Percentiles rank a stretch among this genome's conserved stretches.
These are phyloP conservation scores for Barbarea vulgaris DNA, from an alignment of 345 rosid species.

Conservation along the genomic window DNA sequence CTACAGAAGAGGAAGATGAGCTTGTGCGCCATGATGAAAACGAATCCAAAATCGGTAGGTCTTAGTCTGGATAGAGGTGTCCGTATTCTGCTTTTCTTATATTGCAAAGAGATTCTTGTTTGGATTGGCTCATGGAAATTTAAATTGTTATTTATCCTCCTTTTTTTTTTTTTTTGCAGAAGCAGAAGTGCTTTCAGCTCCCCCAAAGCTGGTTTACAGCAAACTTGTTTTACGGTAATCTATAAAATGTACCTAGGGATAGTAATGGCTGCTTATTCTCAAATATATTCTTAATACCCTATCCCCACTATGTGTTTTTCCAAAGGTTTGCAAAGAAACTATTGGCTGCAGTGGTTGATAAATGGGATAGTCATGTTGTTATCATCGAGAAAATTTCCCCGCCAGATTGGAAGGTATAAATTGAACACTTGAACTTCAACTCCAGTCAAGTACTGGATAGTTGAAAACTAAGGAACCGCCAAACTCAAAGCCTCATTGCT, in stretches of 20 bases:
- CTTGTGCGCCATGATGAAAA: constrained; percentile 61
- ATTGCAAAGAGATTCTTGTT: constrained; percentile 9
- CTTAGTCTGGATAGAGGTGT: background rate
- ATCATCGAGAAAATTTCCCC: constrained; percentile 78
- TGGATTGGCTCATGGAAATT: background rate
- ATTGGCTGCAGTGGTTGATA: constrained; percentile 78
- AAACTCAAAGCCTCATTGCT: constrained; percentile 4
- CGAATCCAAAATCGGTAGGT: constrained; percentile 77
- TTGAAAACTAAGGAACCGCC: background rate
- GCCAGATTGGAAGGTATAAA: constrained; percentile 82
- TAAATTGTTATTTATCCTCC: background rate
- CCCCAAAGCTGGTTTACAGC: constrained; percentile 97
- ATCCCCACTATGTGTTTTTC: constrained; percentile 25
- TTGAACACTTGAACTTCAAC: constrained; percentile 1
- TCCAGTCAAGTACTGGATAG: background rate
- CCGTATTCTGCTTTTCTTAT: background rate
- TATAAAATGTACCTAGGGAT: background rate
- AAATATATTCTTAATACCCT: background rate
- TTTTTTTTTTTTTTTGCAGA: constrained; percentile 47
- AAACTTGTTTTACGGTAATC: constrained; percentile 82
- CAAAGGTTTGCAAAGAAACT: constrained; percentile 91
- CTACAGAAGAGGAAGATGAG: constrained; percentile 80
- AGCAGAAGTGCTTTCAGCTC: constrained; percentile 97
- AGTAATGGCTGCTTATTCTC: background rate
- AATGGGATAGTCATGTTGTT: constrained; percentile 80